Evolutionary conservation across 139 green algal genomes (phyloP), one percentile per base, ranked within the genome.

Genomic region (Volvox reticuliferus): DNA sequence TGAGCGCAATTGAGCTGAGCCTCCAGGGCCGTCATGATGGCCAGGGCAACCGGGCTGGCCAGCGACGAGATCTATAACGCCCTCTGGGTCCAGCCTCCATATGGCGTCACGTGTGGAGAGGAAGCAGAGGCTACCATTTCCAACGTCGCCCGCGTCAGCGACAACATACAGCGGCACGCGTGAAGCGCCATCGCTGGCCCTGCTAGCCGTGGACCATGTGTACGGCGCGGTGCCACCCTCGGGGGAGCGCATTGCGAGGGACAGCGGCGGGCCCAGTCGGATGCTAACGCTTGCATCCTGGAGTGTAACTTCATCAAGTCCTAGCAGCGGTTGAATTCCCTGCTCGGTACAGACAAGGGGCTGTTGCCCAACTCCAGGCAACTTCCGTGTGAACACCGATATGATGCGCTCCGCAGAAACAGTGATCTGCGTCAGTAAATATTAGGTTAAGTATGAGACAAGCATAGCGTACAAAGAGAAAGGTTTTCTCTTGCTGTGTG

Each of bases 201-300:
- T 36, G 37, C 79, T 33, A 44, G 36, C 78, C 35, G 36, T 44
- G 24, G 50, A 14, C 79, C 79, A 86, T 12, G 50, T 73, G 44
- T 86, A 86, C 50, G 79, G 79, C 50, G 50, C 22, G 32, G 28
- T 26, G 55, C 30, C 17, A 33, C 81, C 32, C 18, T 76, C 61
- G n/a, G 30, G 22, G 55, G 26, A 12, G 79, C 79, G 79, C 26
- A 50, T 61, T n/a, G 32, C 20, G 44, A 87, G 81, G 30, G 61
- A 55, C n/a, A 87, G 81, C 81, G 81, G 61, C 30, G 81, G 81
- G 30, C 81, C 81, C 61, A 87, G 81, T 2, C 81, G 61, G n/a
- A 87, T 21, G 12, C 13, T 44, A 24, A 5, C 44, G 26, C 14
- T 6, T 55, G 35, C 79, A 14, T 1, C 32, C 17, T 13, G 12